These are phyloP conservation scores for Murraya paniculata DNA, from an alignment of 345 rosid species.

Conservation along the genomic window DNA sequence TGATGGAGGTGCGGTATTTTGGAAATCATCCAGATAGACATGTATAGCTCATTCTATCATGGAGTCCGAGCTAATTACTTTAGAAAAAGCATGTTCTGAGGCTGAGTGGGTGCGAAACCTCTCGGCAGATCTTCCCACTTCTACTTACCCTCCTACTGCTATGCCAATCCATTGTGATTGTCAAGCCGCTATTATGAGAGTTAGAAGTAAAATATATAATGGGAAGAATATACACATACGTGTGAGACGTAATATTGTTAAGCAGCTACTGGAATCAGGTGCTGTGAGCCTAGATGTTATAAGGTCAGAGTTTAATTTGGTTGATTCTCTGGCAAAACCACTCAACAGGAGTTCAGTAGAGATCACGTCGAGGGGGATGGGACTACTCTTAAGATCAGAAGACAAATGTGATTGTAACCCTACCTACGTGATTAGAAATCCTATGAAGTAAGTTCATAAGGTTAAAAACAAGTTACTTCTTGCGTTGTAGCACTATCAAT, in stretches of 20 bases:
- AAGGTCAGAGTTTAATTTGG: neutral
- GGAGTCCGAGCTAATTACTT: neutral
- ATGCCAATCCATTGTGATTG: neutral
- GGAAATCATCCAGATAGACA: neutral
- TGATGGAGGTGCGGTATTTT: neutral
- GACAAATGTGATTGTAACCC: neutral
- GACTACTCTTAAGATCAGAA: no score
- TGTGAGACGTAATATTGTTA: neutral
- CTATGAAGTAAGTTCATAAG: neutral
- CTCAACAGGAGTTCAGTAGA: neutral
- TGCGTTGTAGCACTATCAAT: no score
- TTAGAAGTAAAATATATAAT: no score
- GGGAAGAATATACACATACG: no score
- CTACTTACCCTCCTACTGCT: no score
- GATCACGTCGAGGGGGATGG: no score
- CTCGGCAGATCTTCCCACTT: no score
- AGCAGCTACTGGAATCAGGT: neutral
- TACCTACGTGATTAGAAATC: neutral
- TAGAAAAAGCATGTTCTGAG: no score
- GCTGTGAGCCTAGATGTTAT: neutral
- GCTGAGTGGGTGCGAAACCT: no score
- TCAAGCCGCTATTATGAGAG: neutral
- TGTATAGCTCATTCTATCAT: neutral
- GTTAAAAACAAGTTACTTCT: neutral
- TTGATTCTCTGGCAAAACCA: neutral